Evolutionary conservation across 1,284 basidiomycete genomes (phyloP).

Genomic region (Mycosarcoma mackinlayi): DNA sequence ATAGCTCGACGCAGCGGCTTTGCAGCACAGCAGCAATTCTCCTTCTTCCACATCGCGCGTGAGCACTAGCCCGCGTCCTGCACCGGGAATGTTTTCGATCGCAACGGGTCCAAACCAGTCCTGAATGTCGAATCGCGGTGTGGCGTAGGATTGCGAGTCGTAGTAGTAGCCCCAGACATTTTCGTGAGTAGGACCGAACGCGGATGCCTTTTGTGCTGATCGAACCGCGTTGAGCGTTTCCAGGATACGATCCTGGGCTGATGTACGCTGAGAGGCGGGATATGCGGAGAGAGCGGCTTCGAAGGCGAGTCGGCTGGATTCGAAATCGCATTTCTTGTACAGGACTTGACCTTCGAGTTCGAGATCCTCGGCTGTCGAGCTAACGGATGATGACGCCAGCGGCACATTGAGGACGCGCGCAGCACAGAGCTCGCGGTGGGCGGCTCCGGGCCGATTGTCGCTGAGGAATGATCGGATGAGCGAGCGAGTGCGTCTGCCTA

Average conservation of each 20-base stretch:
- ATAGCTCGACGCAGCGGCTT: conserved; percentile 59
- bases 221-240: conserved; percentile 36
- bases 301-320: conserved; percentile 17
- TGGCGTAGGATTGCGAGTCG: conserved; percentile 47
- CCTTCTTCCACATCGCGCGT: conserved; percentile 58
- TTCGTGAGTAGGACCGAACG: conserved; percentile 44
- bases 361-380: conserved; percentile 24
- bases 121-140: conserved; percentile 52
- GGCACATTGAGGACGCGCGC: conserved; percentile 26
- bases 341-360: conserved; percentile 47
- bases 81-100: conserved; percentile 58
- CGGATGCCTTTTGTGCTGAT: conserved; percentile 28
- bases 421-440: conserved; percentile 44
- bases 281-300: conserved; percentile 37
- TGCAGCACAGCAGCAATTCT: conserved; percentile 61
- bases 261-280: conserved; percentile 11
- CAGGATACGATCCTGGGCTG: conserved; percentile 33
- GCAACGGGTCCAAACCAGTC: conserved; percentile 59
- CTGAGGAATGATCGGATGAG: conserved; percentile 30
- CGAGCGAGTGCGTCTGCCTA: conserved; percentile 13
- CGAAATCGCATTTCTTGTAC: conserved; percentile 35
- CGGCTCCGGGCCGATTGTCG: conserved; percentile 42
- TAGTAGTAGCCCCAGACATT: conserved; percentile 55
- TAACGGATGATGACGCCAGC: conserved; percentile 6
- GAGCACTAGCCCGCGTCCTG: conserved; percentile 62